Base-by-base conservation (phyloP, 257 asterid genomes). In the Hygrophila difformis region DNA sequence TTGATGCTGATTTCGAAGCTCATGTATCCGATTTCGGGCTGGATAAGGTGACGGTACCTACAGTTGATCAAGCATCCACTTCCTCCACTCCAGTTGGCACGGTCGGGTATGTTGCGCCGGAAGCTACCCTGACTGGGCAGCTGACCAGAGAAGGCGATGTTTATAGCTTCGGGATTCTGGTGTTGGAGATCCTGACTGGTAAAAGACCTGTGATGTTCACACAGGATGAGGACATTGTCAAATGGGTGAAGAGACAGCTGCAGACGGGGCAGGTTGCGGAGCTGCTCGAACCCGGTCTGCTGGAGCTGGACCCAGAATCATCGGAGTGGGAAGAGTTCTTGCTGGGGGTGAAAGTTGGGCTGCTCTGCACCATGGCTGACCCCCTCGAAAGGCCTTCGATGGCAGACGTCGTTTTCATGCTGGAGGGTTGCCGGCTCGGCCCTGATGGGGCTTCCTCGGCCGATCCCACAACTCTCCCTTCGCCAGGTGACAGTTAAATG, bases 1-100 rank as follows among this genome's bases (percentile, higher is more conserved):
- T 84, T 12, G 95, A 84, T 44, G 95, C 95, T n/a, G 95, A 84
- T 39, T 84, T 84, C 20, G 95, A 84, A 56, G 89, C 95, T 24
- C 95, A 84, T 64, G 52, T 84, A 3, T 73, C 93, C 0, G 95
- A 84, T 21, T 84, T 84, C 2, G 93, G 95, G 22, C 22, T 81
- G 43, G 89, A 81, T 35, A 81, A 81, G 37, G 62, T 84, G 28
- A 80, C 81, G 1, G n/a, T 56, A 11, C 69, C 77, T 8, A 46
- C 60, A 0, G 72, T 77, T 3, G 64, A 72, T 1, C 84, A 77
- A 48, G 82, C 92, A 5, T 83, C 94, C 2, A 65, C 81, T 0
- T 83, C 92, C 2, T 47, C 86, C n/a, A 31, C 68, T 5, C 73
- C 77, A 0, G 44, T 75, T 9, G 95, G 95, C 12, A 81, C 87